A percentile compares a stretch with the other conserved stretches of the same genome.
These are phyloP conservation scores for Candida freyschussii DNA, from an alignment of 1,139 yeast species.

Conservation along the genomic window DNA sequence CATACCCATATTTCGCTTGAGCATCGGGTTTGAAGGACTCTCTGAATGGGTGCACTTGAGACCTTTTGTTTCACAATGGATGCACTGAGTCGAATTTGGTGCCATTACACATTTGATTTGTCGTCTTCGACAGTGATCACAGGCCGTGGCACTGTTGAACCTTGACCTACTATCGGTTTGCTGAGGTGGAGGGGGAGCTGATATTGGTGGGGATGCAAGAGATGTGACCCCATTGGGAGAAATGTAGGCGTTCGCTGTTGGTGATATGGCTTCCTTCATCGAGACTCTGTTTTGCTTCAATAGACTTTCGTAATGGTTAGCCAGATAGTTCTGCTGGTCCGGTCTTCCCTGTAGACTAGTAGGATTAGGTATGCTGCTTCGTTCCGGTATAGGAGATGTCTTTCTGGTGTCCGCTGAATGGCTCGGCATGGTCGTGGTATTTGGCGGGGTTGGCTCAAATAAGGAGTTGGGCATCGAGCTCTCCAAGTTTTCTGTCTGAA, in stretches of 20 bases:
- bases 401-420: neutral
- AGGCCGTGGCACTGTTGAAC: constrained; percentile 37
- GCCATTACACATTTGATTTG: constrained; percentile 61
- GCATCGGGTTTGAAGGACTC: constrained; percentile 23
- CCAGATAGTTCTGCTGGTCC: constrained; percentile 9
- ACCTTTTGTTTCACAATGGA: constrained; percentile 64
- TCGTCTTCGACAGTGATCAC: constrained; percentile 66
- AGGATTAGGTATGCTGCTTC: neutral
- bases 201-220: constrained; percentile 6
- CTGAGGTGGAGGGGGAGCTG: constrained; percentile 1
- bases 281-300: constrained; percentile 22
- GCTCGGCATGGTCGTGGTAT: constrained; percentile 3
- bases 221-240: constrained; percentile 10
- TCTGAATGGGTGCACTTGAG: constrained; percentile 54
- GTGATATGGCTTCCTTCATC: constrained; percentile 19
- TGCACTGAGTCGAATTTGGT: constrained; percentile 55
- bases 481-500: constrained; percentile 18
- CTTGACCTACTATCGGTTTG: neutral
- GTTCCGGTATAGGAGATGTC: neutral
- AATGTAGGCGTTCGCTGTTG: constrained; percentile 10
- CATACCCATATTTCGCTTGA: constrained; percentile 26
- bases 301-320: constrained; percentile 22
- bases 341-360: neutral
- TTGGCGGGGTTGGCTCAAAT: constrained; percentile 13
- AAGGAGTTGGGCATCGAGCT: constrained; percentile 11